These are phyloP conservation scores for Huiozyma sinensis DNA, from an alignment of 805 yeast species.

Conservation along the genomic window DNA sequence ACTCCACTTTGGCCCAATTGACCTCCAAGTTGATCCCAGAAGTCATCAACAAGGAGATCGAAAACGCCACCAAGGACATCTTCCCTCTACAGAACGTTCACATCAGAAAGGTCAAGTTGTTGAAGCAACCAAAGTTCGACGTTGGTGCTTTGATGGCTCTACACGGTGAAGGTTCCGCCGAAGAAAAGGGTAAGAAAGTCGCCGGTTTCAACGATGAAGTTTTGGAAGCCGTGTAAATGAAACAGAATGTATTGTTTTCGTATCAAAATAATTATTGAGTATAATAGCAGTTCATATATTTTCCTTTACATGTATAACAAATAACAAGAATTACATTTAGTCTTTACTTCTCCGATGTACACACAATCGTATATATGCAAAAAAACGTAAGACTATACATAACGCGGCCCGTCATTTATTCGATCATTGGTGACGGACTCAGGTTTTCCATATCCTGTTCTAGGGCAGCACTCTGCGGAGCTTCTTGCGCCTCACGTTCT, in stretches of 20 bases:
- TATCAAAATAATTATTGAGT: background rate
- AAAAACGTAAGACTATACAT: no score
- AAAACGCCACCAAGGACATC: slow-evolving; percentile 87
- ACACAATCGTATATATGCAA: background rate
- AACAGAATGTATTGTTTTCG: background rate
- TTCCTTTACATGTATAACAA: background rate
- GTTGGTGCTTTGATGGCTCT: slow-evolving; percentile 89
- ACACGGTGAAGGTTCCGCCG: slow-evolving; percentile 89
- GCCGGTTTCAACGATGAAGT: slow-evolving; percentile 95
- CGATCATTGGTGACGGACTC: no score
- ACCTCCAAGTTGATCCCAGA: slow-evolving; percentile 96
- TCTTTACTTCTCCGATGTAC: slow-evolving; percentile 1
- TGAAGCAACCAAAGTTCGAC: slow-evolving; percentile 97
- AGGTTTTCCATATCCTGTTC: no score
- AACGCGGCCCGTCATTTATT: no score
- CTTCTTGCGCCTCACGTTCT: no score
- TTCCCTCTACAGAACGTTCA: slow-evolving; percentile 97
- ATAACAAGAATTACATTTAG: no score
- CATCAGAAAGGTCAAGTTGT: slow-evolving; percentile 96
- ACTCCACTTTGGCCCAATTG: slow-evolving; percentile 91
- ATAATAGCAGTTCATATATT: background rate
- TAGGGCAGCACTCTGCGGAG: no score
- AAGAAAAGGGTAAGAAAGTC: slow-evolving; percentile 95
- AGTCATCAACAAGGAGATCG: slow-evolving; percentile 96
- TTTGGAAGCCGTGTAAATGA: slow-evolving; percentile 81